A percentile compares a stretch with the other conserved stretches of the same genome.
phyloP scores from a whole-genome alignment of 73 alveolate genomes.

The Paramecium bursaria region DNA sequence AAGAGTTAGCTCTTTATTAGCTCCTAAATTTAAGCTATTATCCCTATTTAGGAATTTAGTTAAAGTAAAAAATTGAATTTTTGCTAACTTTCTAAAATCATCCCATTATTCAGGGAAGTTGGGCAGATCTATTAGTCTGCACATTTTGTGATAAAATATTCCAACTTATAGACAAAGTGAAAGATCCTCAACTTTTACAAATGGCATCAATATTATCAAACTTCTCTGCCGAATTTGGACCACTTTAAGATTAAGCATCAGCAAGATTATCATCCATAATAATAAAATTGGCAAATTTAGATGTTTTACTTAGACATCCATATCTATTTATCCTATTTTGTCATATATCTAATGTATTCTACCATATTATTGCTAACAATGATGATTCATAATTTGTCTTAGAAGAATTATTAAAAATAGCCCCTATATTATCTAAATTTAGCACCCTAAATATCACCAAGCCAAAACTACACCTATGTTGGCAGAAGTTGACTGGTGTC shows the following conservation, averaged over 20 bases:
- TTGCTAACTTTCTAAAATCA: background rate
- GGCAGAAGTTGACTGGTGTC: too few species aligned
- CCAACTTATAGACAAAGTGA: background rate
- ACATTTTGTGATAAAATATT: background rate
- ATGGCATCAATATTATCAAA: background rate
- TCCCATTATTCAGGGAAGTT: slow-evolving; percentile 8
- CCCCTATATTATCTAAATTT: too few species aligned
- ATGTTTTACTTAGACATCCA: too few species aligned
- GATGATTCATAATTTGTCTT: too few species aligned
- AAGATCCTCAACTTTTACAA: background rate
- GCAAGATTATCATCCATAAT: too few species aligned
- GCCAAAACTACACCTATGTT: too few species aligned
- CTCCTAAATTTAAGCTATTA: background rate
- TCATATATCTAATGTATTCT: too few species aligned
- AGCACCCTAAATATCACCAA: too few species aligned
- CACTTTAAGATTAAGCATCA: background rate
- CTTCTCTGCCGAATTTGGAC: background rate
- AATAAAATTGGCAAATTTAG: too few species aligned
- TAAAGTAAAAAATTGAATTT: background rate
- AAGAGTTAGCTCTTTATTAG: background rate
- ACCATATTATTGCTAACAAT: too few species aligned
- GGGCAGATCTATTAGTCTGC: slow-evolving; percentile 26
- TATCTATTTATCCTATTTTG: too few species aligned
- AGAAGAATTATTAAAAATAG: too few species aligned
- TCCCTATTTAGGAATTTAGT: background rate